phyloP scores from a whole-genome alignment of 2,329 filamentous ascomycete genomes.

The Acrodontium crateriforme region DNA sequence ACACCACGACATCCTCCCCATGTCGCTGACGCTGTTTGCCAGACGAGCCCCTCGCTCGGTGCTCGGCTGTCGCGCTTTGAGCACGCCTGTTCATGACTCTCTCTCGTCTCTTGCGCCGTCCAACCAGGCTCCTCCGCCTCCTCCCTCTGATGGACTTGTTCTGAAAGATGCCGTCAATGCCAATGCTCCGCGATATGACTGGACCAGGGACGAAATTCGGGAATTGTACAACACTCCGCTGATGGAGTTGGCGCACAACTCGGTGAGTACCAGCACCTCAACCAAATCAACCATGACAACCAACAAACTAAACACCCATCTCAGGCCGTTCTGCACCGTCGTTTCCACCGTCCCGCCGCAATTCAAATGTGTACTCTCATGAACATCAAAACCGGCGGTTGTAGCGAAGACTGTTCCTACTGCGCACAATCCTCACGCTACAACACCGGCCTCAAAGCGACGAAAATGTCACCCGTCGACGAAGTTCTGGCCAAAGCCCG shows the following conservation, averaged over 20 bases:
- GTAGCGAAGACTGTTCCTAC: constrained; percentile 86
- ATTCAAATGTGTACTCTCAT: constrained; percentile 90
- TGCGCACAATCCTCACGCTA: constrained; percentile 80
- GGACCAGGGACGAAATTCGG: constrained; percentile 69
- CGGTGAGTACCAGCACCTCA: constrained; percentile 10
- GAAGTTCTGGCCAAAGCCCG: constrained; percentile 66
- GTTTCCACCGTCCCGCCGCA: constrained; percentile 69
- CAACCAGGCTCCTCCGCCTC: constrained; percentile 13
- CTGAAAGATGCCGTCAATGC: constrained; percentile 44
- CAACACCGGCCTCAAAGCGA: constrained; percentile 62
- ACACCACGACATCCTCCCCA: no score
- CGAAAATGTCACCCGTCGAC: constrained; percentile 66
- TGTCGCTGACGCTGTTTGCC: constrained; percentile 15
- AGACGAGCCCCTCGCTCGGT: constrained; percentile 8
- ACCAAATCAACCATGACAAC: neutral
- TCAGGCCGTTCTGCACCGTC: constrained; percentile 63
- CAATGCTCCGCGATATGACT: constrained; percentile 51
- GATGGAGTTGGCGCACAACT: constrained; percentile 47
- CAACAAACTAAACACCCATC: no score
- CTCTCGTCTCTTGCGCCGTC: constrained; percentile 15
- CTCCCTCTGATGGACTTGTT: constrained; percentile 14
- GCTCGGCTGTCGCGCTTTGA: constrained; percentile 14
- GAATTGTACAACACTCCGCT: constrained; percentile 71
- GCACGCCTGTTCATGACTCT: constrained; percentile 22
- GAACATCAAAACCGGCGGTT: constrained; percentile 93